A percentile compares a stretch with the other conserved stretches of the same genome.
phyloP scores from a whole-genome alignment of 2,329 filamentous ascomycete species.

The Pseudogymnoascus sp. region DNA sequence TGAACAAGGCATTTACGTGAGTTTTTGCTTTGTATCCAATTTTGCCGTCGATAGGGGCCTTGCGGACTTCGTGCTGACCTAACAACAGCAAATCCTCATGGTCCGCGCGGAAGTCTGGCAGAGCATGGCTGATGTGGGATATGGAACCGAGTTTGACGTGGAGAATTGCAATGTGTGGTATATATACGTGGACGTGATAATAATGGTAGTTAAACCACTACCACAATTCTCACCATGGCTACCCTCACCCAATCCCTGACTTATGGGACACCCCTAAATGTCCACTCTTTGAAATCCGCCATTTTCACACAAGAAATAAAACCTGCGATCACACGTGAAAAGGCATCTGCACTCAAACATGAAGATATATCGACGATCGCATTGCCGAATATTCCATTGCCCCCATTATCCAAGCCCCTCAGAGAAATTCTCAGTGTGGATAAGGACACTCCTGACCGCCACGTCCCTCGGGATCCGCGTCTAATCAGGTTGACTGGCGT shows the following conservation, averaged over 20 bases:
- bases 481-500: conserved; percentile 81
- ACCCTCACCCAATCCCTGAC: not conserved
- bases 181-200: not conserved
- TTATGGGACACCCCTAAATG: not conserved
- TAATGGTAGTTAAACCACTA: not conserved
- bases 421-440: conserved; percentile 66
- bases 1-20: not conserved
- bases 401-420: conserved; percentile 52
- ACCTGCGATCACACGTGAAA: not conserved
- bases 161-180: not conserved
- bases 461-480: conserved; percentile 72
- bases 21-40: not conserved
- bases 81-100: not conserved
- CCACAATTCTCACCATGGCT: not conserved
- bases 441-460: conserved; percentile 72
- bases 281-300: not conserved
- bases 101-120: not conserved
- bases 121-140: not conserved
- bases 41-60: not conserved
- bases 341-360: not conserved
- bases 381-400: conserved; percentile 44
- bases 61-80: not conserved
- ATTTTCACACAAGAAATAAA: not conserved
- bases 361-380: not conserved
- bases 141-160: not conserved